These are phyloP conservation scores for Globisporangium lucens DNA, from an alignment of 352 stramenopile genomes.

Conservation along the genomic window DNA sequence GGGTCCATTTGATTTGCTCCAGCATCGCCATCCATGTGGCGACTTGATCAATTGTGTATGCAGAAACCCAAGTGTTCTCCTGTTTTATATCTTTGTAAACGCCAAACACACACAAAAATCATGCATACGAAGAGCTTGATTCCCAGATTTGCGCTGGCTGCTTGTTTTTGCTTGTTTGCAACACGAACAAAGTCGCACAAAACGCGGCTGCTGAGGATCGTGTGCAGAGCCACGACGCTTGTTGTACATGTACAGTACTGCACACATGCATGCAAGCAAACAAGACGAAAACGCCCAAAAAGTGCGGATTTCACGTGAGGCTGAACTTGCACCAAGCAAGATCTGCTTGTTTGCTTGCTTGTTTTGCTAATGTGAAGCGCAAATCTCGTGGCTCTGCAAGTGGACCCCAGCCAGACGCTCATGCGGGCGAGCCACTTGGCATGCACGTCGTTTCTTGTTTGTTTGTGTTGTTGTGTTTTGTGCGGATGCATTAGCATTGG, in stretches of 20 bases:
- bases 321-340: neutral
- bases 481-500: neutral
- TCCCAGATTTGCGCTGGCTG: neutral
- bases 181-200: neutral
- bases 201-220: neutral
- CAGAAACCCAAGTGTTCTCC: neutral
- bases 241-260: neutral
- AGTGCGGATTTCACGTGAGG: neutral
- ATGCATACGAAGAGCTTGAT: neutral
- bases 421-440: neutral
- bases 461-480: neutral
- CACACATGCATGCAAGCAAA: neutral
- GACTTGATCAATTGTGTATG: neutral
- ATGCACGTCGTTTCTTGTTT: neutral
- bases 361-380: too few relatives aligned
- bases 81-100: conserved; percentile 3
- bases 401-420: neutral
- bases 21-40: neutral
- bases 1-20: conserved; percentile 1
- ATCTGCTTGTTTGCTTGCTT: neutral
- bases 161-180: conserved; percentile 3
- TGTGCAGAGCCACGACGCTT: neutral
- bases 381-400: neutral
- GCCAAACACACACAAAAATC: neutral
- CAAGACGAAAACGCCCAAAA: conserved; percentile 8